phyloP scores from a whole-genome alignment of 2,329 filamentous ascomycete genomes.

The Xylariaceae sp. region DNA sequence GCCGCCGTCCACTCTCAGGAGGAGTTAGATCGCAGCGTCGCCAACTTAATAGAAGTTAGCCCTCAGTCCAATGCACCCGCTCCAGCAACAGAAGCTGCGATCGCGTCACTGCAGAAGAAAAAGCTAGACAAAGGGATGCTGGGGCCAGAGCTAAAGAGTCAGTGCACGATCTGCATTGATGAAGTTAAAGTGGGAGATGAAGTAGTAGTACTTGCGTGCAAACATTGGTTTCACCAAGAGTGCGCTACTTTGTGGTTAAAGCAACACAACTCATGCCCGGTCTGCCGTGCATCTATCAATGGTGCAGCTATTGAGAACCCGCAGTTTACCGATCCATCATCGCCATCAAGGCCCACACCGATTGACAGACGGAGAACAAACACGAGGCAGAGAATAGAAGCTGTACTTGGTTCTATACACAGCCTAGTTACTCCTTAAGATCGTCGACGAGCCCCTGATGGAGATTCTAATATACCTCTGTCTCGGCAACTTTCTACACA shows the following conservation, averaged over 20 bases:
- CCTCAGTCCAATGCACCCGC: slow-evolving; percentile 78
- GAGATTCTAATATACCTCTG: slow-evolving; percentile 39
- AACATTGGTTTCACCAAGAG: slow-evolving; percentile 89
- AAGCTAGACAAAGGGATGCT: slow-evolving; percentile 75
- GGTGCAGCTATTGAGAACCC: slow-evolving; percentile 39
- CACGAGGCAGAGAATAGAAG: slow-evolving; percentile 30
- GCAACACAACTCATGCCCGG: slow-evolving; percentile 92
- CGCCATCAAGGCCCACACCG: slow-evolving; percentile 24
- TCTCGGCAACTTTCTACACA: slow-evolving; percentile 28
- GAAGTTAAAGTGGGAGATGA: slow-evolving; percentile 75
- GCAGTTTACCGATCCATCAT: slow-evolving; percentile 18
- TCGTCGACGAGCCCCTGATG: slow-evolving; percentile 24
- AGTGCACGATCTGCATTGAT: slow-evolving; percentile 97
- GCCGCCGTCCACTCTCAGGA: slow-evolving; percentile 93
- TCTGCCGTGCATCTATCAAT: slow-evolving; percentile 70
- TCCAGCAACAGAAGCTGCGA: slow-evolving; percentile 78
- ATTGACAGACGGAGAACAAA: slow-evolving; percentile 35
- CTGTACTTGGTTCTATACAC: slow-evolving; percentile 34
- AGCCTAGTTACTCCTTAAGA: slow-evolving; percentile 21
- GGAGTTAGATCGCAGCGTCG: slow-evolving; percentile 86
- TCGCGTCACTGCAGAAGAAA: slow-evolving; percentile 74
- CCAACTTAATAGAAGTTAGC: slow-evolving; percentile 85
- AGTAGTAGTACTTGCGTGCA: slow-evolving; percentile 82
- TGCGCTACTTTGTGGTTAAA: slow-evolving; percentile 85
- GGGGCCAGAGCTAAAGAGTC: slow-evolving; percentile 68